Conservation (phyloP, 257 asterid genomes). For the Solanum infundibuliforme region DNA sequence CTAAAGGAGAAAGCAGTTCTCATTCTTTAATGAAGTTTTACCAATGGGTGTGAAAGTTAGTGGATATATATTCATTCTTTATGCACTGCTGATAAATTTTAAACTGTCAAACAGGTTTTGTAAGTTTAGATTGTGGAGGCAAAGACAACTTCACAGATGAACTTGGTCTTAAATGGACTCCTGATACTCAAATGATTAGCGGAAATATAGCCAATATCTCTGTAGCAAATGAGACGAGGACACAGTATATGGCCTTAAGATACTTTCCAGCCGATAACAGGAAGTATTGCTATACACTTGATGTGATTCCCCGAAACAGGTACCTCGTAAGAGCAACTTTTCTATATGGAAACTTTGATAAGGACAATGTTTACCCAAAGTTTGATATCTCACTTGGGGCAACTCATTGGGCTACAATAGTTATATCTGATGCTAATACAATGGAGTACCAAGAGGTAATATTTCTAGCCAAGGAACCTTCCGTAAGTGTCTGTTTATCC, state of each 20-base stretch:
- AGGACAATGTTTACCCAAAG: slow-evolving; percentile 71
- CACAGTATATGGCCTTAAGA: slow-evolving; percentile 61
- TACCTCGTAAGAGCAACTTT: slow-evolving; percentile 84
- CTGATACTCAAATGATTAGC: slow-evolving; percentile 44
- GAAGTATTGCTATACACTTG: slow-evolving; percentile 78
- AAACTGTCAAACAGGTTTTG: slow-evolving; percentile 54
- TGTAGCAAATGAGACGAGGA: slow-evolving; percentile 53
- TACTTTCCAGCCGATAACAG: slow-evolving; percentile 76
- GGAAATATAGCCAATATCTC: slow-evolving; percentile 53
- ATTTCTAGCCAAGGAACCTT: slow-evolving; percentile 76
- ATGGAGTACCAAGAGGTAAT: slow-evolving; percentile 73
- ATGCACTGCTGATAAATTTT: neutral
- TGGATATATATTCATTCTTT: neutral
- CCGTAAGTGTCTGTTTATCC: slow-evolving; percentile 76
- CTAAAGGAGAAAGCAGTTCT: neutral
- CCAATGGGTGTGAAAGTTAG: neutral
- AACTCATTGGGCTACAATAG: slow-evolving; percentile 87
- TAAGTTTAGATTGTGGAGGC: slow-evolving; percentile 93
- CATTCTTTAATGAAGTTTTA: neutral
- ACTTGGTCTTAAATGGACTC: slow-evolving; percentile 64
- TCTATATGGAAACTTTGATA: slow-evolving; percentile 83
- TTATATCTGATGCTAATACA: slow-evolving; percentile 69
- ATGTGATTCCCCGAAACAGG: slow-evolving; percentile 65
- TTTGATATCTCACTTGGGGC: slow-evolving; percentile 88
- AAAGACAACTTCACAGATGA: slow-evolving; percentile 55